These are phyloP conservation scores for Forsythia suspensa DNA, from an alignment of 257 asterid genomes.

Conservation along the genomic window DNA sequence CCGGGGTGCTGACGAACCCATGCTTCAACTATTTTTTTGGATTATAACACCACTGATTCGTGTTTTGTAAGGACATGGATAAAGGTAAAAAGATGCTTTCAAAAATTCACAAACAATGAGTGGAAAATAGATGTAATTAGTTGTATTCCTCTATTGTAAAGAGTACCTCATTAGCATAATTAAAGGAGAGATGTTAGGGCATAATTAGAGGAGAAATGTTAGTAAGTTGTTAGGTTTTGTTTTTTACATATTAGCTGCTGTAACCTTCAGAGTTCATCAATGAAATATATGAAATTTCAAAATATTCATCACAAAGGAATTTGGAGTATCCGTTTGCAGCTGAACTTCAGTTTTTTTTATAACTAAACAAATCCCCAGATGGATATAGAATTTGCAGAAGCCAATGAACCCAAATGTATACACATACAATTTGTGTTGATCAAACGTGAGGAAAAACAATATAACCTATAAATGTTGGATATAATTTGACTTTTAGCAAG, in stretches of 20 bases:
- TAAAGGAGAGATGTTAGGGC: not conserved
- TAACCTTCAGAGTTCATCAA: not conserved
- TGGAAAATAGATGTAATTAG: not conserved
- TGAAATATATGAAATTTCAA: not conserved
- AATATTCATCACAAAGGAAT: not conserved
- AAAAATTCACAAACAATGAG: not conserved
- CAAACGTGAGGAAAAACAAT: slow-evolving; percentile 6
- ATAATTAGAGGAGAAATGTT: not conserved
- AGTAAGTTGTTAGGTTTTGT: not conserved
- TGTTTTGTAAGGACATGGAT: not conserved
- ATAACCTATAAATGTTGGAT: not conserved
- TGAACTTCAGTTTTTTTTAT: not conserved
- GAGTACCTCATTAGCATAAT: not conserved
- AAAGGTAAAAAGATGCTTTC: not conserved
- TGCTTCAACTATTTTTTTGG: not conserved
- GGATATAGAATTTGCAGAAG: slow-evolving; percentile 11
- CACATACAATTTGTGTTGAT: not conserved
- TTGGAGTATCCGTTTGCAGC: not conserved
- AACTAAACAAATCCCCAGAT: slow-evolving; percentile 7
- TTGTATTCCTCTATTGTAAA: not conserved
- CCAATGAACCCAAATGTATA: not conserved
- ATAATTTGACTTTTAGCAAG: not conserved
- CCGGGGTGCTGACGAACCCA: not conserved
- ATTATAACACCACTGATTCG: not conserved
- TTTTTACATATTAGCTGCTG: not conserved